These are phyloP conservation scores for Allium fistulosum DNA, from an alignment of 106 monocot genomes.

Conservation along the genomic window DNA sequence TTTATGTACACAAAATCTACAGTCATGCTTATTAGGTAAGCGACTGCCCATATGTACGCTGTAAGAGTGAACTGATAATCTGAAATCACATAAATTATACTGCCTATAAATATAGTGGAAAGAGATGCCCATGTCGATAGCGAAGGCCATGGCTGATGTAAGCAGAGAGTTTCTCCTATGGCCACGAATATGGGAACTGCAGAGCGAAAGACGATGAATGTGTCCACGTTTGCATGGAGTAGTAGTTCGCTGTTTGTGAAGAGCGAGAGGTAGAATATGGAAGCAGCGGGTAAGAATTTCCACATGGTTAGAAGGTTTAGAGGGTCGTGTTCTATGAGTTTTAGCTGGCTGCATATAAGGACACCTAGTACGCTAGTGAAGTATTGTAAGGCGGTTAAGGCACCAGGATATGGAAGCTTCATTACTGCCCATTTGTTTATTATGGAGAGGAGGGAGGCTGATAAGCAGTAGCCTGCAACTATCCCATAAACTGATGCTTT, in stretches of 20 bases:
- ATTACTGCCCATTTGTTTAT: slow-evolving; percentile 94
- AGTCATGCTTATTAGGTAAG: slow-evolving; percentile 49
- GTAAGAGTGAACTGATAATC: slow-evolving; percentile 23
- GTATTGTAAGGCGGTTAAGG: slow-evolving; percentile 47
- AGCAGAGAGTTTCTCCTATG: slow-evolving; percentile 59
- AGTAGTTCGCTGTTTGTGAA: slow-evolving; percentile 62
- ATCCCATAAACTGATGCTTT: slow-evolving; percentile 73
- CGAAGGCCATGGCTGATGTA: slow-evolving; percentile 71
- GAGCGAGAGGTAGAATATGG: slow-evolving; percentile 57
- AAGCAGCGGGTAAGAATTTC: slow-evolving; percentile 49
- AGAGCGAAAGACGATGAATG: slow-evolving; percentile 42
- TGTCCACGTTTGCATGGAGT: slow-evolving; percentile 33
- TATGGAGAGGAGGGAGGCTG: slow-evolving; percentile 76
- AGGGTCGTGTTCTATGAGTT: slow-evolving; percentile 26
- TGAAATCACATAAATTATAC: slow-evolving; percentile 35
- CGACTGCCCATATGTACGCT: slow-evolving; percentile 49
- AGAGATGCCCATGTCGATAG: slow-evolving; percentile 50
- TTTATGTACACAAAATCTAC: slow-evolving; percentile 62
- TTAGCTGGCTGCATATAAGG: slow-evolving; percentile 26
- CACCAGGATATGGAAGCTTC: slow-evolving; percentile 71
- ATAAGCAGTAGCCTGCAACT: slow-evolving; percentile 80
- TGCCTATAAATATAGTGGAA: slow-evolving; percentile 49
- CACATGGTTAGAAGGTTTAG: slow-evolving; percentile 31
- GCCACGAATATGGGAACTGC: slow-evolving; percentile 83
- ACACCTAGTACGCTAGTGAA: slow-evolving; percentile 45